Evolutionary conservation across 345 rosid genomes (phyloP).

Genomic region (Salix brachista): DNA sequence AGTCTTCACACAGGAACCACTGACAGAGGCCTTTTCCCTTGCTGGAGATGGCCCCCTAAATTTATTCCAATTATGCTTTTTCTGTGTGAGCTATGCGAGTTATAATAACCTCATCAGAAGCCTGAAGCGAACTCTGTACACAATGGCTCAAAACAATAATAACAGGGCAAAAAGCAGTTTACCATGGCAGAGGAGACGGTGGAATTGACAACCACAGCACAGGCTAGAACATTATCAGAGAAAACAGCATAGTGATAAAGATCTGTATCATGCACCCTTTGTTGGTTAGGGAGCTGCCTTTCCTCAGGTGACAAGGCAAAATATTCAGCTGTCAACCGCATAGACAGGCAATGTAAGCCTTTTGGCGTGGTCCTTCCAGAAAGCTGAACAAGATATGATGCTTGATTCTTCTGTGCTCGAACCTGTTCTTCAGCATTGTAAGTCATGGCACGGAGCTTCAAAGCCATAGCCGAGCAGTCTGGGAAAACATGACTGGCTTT

Average conservation of each 20-base stretch:
- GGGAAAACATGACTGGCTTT: conserved; percentile 57
- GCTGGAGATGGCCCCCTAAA: not conserved
- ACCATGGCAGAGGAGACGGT: conserved; percentile 53
- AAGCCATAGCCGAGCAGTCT: conserved; percentile 62
- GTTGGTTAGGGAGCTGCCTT: conserved; percentile 64
- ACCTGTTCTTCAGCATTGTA: conserved; percentile 72
- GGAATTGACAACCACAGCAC: conserved; percentile 32
- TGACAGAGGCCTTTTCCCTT: not conserved
- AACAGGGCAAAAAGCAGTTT: conserved; percentile 16
- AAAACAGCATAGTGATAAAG: conserved; percentile 26
- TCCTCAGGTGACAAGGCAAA: conserved; percentile 54
- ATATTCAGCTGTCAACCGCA: conserved; percentile 22
- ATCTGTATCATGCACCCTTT: conserved; percentile 44
- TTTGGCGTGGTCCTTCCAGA: conserved; percentile 32
- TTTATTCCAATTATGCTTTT: not conserved
- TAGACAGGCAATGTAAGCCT: conserved; percentile 30
- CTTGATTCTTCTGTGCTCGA: conserved; percentile 60
- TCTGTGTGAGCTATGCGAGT: not conserved
- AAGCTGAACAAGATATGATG: conserved; percentile 46
- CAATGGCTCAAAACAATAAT: not conserved
- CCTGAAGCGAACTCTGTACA: not conserved
- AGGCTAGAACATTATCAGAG: conserved; percentile 25
- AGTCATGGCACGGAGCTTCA: conserved; percentile 73
- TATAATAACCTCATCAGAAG: not conserved
- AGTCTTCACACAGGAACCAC: not conserved